Evolutionary conservation across 2,329 filamentous ascomycete genomes (phyloP).

Genomic region (Sordariomycetes sp.): DNA sequence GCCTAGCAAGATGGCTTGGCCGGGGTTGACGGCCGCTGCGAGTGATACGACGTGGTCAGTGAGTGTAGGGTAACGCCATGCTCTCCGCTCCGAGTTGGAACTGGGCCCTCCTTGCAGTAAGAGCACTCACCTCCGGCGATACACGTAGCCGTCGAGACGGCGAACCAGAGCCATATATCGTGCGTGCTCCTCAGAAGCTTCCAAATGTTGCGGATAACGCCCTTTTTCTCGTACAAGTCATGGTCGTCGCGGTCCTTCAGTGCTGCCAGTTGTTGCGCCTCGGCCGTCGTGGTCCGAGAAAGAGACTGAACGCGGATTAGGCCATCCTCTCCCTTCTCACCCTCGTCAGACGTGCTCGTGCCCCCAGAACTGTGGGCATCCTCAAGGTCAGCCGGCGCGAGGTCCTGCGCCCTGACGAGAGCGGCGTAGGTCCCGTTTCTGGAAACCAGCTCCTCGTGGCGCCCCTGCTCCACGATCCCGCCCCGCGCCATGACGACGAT

Average conservation of each 20-base stretch:
- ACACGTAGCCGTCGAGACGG: constrained; percentile 3
- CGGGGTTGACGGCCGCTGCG: constrained; percentile 21
- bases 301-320: background rate
- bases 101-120: background rate
- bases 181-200: constrained; percentile 7
- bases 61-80: background rate
- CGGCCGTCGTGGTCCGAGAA: constrained; percentile 11
- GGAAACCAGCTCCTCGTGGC: constrained; percentile 44
- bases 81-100: background rate
- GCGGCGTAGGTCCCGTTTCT: constrained; percentile 35
- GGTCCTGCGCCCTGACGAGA: constrained; percentile 33
- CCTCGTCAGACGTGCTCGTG: constrained; percentile 3
- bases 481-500: constrained; percentile 57
- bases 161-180: constrained; percentile 8
- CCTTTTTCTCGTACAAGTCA: constrained; percentile 9
- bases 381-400: constrained; percentile 9
- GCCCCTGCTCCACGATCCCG: constrained; percentile 48
- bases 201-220: constrained; percentile 6
- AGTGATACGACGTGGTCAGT: background rate
- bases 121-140: constrained; percentile 7
- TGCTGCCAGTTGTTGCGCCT: constrained; percentile 17
- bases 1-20: constrained; percentile 30
- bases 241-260: constrained; percentile 24
- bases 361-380: background rate
- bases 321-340: constrained; percentile 9